Evolutionary conservation across 352 stramenopile species (phyloP), one percentile per base, ranked within the genome.

Genomic region (Phytophthora uliginosa): DNA sequence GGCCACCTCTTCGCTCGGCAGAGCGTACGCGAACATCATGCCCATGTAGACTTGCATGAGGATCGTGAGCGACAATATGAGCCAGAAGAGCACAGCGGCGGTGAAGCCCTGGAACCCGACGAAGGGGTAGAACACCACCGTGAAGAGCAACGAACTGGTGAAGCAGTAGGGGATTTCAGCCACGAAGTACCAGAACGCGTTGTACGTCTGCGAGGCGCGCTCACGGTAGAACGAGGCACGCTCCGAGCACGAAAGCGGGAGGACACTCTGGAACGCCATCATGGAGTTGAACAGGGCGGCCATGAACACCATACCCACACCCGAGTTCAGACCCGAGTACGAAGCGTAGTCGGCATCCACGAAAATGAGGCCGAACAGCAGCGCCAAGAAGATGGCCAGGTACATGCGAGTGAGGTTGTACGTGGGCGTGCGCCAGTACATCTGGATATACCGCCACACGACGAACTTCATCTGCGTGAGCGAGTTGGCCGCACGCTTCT

Each of bases 171-270:
- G 81, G 52, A 89, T 82, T 78, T 98, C 95, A 12, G 82, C 78
- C n/a, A 97, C 52, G 34, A 86, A 87, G 70, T 98, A 95, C 67
- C 91, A 88, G n/a, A 85, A 66, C 38, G 88, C 72, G 56, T 90
- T 85, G 74, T 99, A 99, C 71, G 97, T 98, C 71, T 94, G 72
- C 26, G 90, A 83, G 12, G 90, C 86, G 26, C 95, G 92, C 70
- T 99, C 95, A 10, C 94, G 79, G 85, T 98, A 98, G 54, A 64
- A 70, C 15, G 63, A 34, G 3, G 53, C 72, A 92, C 63, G 63
- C 53, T 70, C 87, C 55, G 97, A 88, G 8, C 86, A 80, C 73
- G 98, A 96, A 0, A 95, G 56, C 15, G 83, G 74, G 3, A 97
- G 54, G 4, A 91, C 78, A 1, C 66, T 87, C 36, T 92, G 71